Conservation (phyloP, 345 rosid genomes). For the Arabidopsis thaliana region TAIR10.1 NC_003070.9:23558001-23558500, state of each 20-base stretch:
- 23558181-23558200: conserved; percentile 85
- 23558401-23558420: conserved; percentile 14
- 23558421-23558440: conserved; percentile 3
- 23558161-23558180: conserved; percentile 83
- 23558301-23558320: conserved; percentile 86
- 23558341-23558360: conserved; percentile 75
- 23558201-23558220: conserved; percentile 78
- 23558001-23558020: conserved; percentile 94
- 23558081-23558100: neutral
- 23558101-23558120: neutral
- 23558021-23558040: conserved; percentile 76
- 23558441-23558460: neutral
- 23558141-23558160: conserved; percentile 52
- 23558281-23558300: conserved; percentile 89
- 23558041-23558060: conserved; percentile 71
- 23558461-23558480: conserved; percentile 21
- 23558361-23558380: conserved; percentile 75
- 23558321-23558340: conserved; percentile 66
- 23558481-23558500: neutral
- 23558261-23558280: conserved; percentile 88
- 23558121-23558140: conserved; percentile 1
- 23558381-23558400: conserved; percentile 53
- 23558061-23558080: conserved; percentile 64
- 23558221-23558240: conserved; percentile 80
- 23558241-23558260: conserved; percentile 80